A percentile compares a stretch with the other conserved stretches of the same genome.
Conservation (phyloP, 805 yeast species). For the Schizosaccharomyces octosporus region DNA sequence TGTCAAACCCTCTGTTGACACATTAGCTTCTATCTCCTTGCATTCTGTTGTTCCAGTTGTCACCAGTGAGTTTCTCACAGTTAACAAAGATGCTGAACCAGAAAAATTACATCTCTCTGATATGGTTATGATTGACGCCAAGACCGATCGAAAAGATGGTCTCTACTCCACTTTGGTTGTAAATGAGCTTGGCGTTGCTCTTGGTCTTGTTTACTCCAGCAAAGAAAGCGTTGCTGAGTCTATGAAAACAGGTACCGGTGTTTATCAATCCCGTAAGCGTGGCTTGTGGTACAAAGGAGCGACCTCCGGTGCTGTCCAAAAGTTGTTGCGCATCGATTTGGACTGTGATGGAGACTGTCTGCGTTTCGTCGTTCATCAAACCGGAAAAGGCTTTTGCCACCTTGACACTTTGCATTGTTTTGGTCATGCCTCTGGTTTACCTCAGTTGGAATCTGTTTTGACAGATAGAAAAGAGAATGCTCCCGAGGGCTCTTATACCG, state of each 20-base stretch:
- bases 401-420: slow-evolving; percentile 61
- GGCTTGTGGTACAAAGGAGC: slow-evolving; percentile 93
- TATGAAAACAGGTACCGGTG: slow-evolving; percentile 59
- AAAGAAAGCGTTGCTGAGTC: slow-evolving; percentile 60
- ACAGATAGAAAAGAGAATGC: slow-evolving; percentile 38
- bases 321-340: slow-evolving; percentile 33
- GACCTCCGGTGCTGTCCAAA: slow-evolving; percentile 88
- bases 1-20: neutral
- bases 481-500: slow-evolving; percentile 86
- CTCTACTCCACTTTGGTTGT: slow-evolving; percentile 65
- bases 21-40: neutral
- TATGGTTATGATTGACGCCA: slow-evolving; percentile 26
- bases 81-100: neutral
- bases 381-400: slow-evolving; percentile 85
- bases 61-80: neutral
- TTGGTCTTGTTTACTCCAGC: slow-evolving; percentile 84
- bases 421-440: slow-evolving; percentile 41
- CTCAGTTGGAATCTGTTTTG: slow-evolving; percentile 42
- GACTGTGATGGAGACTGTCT: slow-evolving; percentile 90
- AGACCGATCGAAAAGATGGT: slow-evolving; percentile 71
- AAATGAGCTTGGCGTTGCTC: slow-evolving; percentile 38
- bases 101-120: slow-evolving; percentile 16
- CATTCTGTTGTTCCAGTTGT: neutral
- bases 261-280: slow-evolving; percentile 69
- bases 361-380: slow-evolving; percentile 63